A percentile compares a stretch with the other conserved stretches of the same genome.
Conservation (phyloP, 192 early-diverging fungal species). For the Backusella macrospora region DNA sequence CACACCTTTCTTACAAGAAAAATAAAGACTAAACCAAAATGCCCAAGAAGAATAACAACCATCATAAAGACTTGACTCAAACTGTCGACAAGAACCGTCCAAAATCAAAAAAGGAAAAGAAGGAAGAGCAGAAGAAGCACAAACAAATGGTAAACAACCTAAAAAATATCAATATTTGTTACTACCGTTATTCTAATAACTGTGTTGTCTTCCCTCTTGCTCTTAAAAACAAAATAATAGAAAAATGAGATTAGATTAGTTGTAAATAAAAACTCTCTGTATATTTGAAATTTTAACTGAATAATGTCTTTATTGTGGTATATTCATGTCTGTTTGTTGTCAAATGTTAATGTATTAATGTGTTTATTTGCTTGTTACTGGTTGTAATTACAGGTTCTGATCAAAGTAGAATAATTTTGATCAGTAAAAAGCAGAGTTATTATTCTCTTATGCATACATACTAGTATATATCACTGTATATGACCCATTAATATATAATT, state of each 20-base stretch:
- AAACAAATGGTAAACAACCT: conserved; percentile 9
- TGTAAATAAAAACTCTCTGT: conserved; percentile 6
- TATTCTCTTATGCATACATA: no score
- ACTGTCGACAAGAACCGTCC: conserved; percentile 29
- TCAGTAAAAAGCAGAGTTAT: no score
- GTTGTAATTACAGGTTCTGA: no score
- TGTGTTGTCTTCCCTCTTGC: background rate
- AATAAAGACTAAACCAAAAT: background rate
- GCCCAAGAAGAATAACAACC: conserved; percentile 13
- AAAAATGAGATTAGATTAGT: conserved; percentile 17
- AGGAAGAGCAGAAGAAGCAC: conserved; percentile 25
- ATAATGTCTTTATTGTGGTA: background rate
- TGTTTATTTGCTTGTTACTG: no score
- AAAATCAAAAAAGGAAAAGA: conserved; percentile 29
- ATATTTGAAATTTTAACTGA: background rate
- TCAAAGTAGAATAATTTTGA: no score
- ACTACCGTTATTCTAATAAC: background rate
- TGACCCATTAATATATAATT: no score
- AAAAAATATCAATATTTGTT: background rate
- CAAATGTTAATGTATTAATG: background rate
- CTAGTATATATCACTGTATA: no score
- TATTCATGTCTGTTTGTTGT: background rate
- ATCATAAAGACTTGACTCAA: conserved; percentile 14
- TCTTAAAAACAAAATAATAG: background rate
- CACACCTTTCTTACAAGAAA: background rate